These are phyloP conservation scores for Colletotrichum falcatum DNA, from an alignment of 2,329 filamentous ascomycete genomes.

Conservation along the genomic window DNA sequence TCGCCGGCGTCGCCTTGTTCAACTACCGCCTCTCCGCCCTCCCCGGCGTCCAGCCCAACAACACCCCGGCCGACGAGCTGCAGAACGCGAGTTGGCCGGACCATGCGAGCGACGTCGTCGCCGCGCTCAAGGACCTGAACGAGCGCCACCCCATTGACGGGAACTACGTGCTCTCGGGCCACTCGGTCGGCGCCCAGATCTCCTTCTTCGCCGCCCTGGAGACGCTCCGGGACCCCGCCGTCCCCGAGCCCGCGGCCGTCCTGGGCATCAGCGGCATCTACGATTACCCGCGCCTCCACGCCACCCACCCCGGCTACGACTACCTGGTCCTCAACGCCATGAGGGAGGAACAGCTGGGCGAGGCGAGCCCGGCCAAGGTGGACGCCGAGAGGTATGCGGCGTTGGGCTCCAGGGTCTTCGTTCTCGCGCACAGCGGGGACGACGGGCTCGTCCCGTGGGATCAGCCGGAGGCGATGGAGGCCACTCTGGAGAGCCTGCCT, in stretches of 20 bases:
- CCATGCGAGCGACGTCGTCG: slow-evolving; percentile 24
- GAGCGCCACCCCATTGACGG: slow-evolving; percentile 16
- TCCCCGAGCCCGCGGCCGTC: slow-evolving; percentile 59
- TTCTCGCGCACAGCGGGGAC: slow-evolving; percentile 30
- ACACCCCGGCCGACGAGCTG: slow-evolving; percentile 22
- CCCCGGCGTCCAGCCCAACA: slow-evolving; percentile 31
- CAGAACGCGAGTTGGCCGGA: slow-evolving; percentile 34
- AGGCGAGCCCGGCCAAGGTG: slow-evolving; percentile 64
- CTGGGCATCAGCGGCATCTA: slow-evolving; percentile 76
- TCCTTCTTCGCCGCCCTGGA: slow-evolving; percentile 21
- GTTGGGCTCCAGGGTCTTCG: slow-evolving; percentile 8
- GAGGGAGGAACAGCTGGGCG: slow-evolving; percentile 58
- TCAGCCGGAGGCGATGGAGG: slow-evolving; percentile 18
- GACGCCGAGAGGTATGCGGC: slow-evolving; percentile 40
- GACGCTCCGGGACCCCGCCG: slow-evolving; percentile 6
- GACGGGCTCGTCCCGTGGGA: slow-evolving; percentile 30
- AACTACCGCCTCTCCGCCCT: slow-evolving; percentile 33
- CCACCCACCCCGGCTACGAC: slow-evolving; percentile 63
- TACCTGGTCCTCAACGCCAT: slow-evolving; percentile 72
- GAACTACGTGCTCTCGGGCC: slow-evolving; percentile 27
- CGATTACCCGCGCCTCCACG: slow-evolving; percentile 67
- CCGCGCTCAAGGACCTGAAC: slow-evolving; percentile 28
- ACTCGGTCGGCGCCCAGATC: slow-evolving; percentile 36
- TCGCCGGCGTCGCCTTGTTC: slow-evolving; percentile 27
- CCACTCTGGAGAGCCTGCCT: background rate